Base-by-base conservation (phyloP, 2,329 filamentous ascomycete species). In the Dactylonectria macrodidyma region DNA sequence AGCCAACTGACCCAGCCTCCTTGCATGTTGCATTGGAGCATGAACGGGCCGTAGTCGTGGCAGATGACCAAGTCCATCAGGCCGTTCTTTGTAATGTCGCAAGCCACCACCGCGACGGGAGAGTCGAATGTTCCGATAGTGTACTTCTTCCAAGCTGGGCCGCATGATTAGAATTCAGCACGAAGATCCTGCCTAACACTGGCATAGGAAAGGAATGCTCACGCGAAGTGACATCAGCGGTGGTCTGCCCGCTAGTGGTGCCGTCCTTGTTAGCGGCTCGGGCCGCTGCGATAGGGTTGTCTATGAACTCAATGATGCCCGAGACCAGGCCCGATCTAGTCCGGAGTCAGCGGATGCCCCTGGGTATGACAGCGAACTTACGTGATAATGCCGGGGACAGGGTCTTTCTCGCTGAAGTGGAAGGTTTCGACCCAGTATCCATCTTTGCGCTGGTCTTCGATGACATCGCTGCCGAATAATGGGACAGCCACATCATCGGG, bases 361-460 rank as follows among this genome's bases (percentile, higher is more conserved):
- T 48, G 2, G 12, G 46, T 24, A 7, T 14, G 1, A 55, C 14
- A 38, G 41, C 5, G 24, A 10, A 6, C 26, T 10, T 55, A 55
- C 51, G 51, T 55, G 51, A 55, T 38, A 19, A 55, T 34, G 9
- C 51, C 51, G n/a, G 51, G 51, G 14, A 55, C 51, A 11, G 26
- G 2, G 3, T 55, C 51, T 4, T 55, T 30, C n/a, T 55, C 9
- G 10, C 30, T 14, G 4, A 34, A 38, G 10, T 36, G 26, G 51
- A 55, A 55, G 1, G 51, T 34, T n/a, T 38, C 51, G 3, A 38
- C 51, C 51, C 51, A 55, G n/a, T 55, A 55, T 7, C 33, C 51
- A 24, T 55, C 51, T 3, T 16, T 6, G 33, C 51, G 26, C 9
- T 19, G 16, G 16, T 34, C 51, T 9, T 55, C 51, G 14, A 55